Evolutionary conservation across 495 filamentous ascomycete genomes (phyloP), one percentile per base, ranked within the genome.

Genomic region (Patellaria atrata): DNA sequence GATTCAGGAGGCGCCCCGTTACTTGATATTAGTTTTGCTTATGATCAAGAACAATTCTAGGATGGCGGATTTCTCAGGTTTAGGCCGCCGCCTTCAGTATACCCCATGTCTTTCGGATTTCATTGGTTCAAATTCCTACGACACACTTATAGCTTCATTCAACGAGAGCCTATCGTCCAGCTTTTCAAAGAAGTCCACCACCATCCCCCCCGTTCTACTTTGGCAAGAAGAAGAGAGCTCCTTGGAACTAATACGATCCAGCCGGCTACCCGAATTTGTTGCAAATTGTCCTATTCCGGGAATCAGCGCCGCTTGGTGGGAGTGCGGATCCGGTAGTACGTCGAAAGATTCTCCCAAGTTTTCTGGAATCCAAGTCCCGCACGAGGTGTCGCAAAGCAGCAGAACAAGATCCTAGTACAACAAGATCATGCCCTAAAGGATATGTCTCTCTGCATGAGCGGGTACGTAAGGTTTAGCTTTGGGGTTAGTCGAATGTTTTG

Each of bases 141-240:
- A 26, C 37, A 35, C 43, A 44, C 44, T 41, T 49, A 43, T 52
- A 46, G 49, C 39, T 33, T 33, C 46, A 35, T 40, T 14, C 48
- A 50, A 52, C 51, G 39, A 40, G 45, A 43, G 41, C 51, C 51
- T 54, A 43, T 52, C 48, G 31, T 44, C 48, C 42, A 45, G 36
- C 40, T 48, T 27, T 46, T 35, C 20, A 25, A 40, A 20, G 27
- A 31, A 17, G 27, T 35, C 27, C 14, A 20, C 29, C 27, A 34
- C 43, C 16, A 29, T 43, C 25, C 30, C 47, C 43, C 37, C 38
- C 28, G 18, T 33, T 18, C 38, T 37, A 28, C 2, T 30, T 20
- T 30, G 30, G 22, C 22, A 27, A 29, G 33, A 29, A 24, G 21
- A 35, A 22, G 33, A 40, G 26, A 38, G 39, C 45, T 29, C 41